Evolutionary conservation across 768 basidiomycete genomes (phyloP).

Genomic region (Tephrocybe sp.): DNA sequence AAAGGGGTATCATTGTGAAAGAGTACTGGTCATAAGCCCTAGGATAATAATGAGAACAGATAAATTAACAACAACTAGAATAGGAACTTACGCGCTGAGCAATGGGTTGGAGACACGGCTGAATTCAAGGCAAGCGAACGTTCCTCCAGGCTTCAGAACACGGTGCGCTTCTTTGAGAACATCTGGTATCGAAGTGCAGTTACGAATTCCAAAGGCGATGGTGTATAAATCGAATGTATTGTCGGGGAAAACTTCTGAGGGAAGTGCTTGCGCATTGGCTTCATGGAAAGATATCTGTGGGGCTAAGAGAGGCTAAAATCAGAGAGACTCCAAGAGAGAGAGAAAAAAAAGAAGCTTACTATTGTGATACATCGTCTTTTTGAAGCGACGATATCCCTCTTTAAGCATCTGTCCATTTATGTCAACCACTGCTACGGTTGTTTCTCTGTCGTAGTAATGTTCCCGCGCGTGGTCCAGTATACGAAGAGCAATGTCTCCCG

Average conservation of each 20-base stretch:
- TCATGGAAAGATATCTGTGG: constrained; percentile 92
- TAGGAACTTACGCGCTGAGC: constrained; percentile 68
- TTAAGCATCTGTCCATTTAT: constrained; percentile 95
- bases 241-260: constrained; percentile 62
- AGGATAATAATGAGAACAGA: constrained; percentile 6
- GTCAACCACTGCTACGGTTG: constrained; percentile 86
- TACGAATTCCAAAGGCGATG: constrained; percentile 97
- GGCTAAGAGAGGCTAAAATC: constrained; percentile 42
- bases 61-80: not conserved
- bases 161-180: constrained; percentile 89
- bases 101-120: constrained; percentile 89
- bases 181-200: constrained; percentile 89
- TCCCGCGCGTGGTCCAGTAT: constrained; percentile 90
- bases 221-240: constrained; percentile 95
- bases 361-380: constrained; percentile 97
- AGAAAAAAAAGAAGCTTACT: constrained; percentile 49
- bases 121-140: constrained; percentile 95
- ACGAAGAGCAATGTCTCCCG: constrained; percentile 94
- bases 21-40: constrained; percentile 96
- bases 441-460: constrained; percentile 86
- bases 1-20: constrained; percentile 89
- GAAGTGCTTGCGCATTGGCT: constrained; percentile 86
- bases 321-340: not conserved
- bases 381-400: constrained; percentile 87
- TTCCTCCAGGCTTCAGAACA: constrained; percentile 94